Percentiles rank a stretch among this genome's conserved stretches.
Evolutionary conservation across 148 eudicot genomes (phyloP).

Genomic region (Fagopyrum esculentum): DNA sequence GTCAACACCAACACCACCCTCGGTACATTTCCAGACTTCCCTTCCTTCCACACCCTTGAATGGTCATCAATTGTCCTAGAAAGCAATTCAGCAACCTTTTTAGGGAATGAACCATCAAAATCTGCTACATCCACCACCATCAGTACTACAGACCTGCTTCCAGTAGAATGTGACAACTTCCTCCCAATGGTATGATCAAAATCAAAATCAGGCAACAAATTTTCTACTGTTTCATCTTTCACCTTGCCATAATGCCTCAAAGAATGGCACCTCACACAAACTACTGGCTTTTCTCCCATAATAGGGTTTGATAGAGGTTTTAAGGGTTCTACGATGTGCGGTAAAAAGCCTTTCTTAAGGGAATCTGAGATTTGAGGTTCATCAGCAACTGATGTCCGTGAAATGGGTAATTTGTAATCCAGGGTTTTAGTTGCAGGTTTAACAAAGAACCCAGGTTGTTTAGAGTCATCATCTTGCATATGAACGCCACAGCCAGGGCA

Average conservation of each 20-base stretch:
- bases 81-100: conserved; percentile 63
- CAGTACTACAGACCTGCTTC: conserved; percentile 72
- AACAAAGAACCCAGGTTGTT: conserved; percentile 59
- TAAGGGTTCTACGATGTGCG: conserved; percentile 27
- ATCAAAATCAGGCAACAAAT: conserved; percentile 85
- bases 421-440: conserved; percentile 43
- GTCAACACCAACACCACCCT: conserved; percentile 72
- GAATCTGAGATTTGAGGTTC: conserved; percentile 49
- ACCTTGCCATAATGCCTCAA: conserved; percentile 73
- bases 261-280: conserved; percentile 82
- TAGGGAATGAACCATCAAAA: conserved; percentile 89
- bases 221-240: conserved; percentile 64
- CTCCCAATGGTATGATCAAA: conserved; percentile 87
- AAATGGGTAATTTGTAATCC: conserved; percentile 38
- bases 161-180: conserved; percentile 50
- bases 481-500: conserved; percentile 97
- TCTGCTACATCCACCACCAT: conserved; percentile 87
- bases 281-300: conserved; percentile 37
- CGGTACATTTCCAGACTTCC: conserved; percentile 92
- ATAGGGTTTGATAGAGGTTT: conserved; percentile 26
- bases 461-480: conserved; percentile 61
- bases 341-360: conserved; percentile 52
- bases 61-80: conserved; percentile 61
- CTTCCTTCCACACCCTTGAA: conserved; percentile 68
- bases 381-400: conserved; percentile 35